phyloP scores from a whole-genome alignment of 129 eudicot species.

The Rutidosis leptorrhynchoides region DNA sequence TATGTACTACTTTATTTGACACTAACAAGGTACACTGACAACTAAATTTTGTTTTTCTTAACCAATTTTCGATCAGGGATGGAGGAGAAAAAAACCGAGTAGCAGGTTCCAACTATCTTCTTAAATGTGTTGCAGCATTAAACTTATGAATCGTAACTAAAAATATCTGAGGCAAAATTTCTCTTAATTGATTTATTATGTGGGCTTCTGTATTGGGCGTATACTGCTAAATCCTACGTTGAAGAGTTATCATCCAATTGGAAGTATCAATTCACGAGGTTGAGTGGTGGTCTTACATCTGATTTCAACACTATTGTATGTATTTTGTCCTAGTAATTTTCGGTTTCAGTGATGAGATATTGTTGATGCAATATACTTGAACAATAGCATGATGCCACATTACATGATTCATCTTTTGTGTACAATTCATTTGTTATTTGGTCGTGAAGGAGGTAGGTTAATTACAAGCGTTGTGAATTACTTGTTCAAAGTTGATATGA shows the following conservation, averaged over 20 bases:
- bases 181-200: slow-evolving; percentile 18
- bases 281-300: no score
- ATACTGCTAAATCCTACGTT: no score
- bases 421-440: slow-evolving; percentile 30
- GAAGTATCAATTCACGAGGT: no score
- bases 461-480: background rate
- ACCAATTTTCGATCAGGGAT: slow-evolving; percentile 49
- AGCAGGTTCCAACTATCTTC: slow-evolving; percentile 83
- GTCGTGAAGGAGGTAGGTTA: no score
- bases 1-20: no score
- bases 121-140: slow-evolving; percentile 21
- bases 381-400: slow-evolving; percentile 11
- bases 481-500: background rate
- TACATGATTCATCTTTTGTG: slow-evolving; percentile 21
- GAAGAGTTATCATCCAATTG: no score
- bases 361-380: slow-evolving; percentile 29
- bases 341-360: slow-evolving; percentile 16
- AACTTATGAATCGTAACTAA: slow-evolving; percentile 23
- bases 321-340: slow-evolving; percentile 26
- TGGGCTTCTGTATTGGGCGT: no score
- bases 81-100: slow-evolving; percentile 87
- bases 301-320: slow-evolving; percentile 40
- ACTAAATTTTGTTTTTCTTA: background rate
- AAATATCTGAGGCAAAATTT: slow-evolving; percentile 23
- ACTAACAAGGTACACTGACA: background rate